Conservation (phyloP, 2,329 filamentous ascomycete genomes). For the Ramularia endophylla region DNA sequence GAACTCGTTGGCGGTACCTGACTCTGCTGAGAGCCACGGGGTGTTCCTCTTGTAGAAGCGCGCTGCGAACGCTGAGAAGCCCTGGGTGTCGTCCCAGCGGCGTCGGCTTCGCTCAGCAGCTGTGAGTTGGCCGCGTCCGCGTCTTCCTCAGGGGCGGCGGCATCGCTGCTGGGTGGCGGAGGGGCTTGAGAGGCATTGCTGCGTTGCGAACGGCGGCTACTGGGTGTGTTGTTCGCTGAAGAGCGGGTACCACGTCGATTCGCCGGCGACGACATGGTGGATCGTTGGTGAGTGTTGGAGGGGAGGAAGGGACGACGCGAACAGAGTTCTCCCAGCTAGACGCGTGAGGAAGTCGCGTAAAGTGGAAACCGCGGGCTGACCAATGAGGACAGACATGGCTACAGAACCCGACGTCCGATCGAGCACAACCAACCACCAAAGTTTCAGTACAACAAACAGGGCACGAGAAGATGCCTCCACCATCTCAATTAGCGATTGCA, state of each 20-base stretch:
- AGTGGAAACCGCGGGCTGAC: too few species aligned
- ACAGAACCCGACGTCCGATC: too few species aligned
- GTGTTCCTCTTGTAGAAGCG: conserved; percentile 44
- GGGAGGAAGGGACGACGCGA: conserved; percentile 3
- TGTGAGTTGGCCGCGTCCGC: conserved; percentile 32
- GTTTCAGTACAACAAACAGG: too few species aligned
- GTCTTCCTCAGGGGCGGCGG: conserved; percentile 26
- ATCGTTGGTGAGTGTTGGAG: conserved; percentile 9
- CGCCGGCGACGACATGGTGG: conserved; percentile 57
- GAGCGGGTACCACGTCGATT: conserved; percentile 50
- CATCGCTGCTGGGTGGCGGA: conserved; percentile 38
- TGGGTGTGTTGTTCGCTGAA: conserved; percentile 41
- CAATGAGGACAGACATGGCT: too few species aligned
- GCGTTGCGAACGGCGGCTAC: conserved; percentile 44
- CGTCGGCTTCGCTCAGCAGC: conserved; percentile 36
- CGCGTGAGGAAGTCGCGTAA: too few species aligned
- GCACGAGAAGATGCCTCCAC: conserved; percentile 70
- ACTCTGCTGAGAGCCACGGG: conserved; percentile 14
- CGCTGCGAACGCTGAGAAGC: conserved; percentile 19
- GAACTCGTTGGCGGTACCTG: conserved; percentile 54
- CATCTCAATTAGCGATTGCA: conserved; percentile 69
- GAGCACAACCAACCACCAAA: too few species aligned
- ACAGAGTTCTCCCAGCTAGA: too few species aligned
- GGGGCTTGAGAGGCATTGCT: conserved; percentile 47
- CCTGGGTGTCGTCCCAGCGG: conserved; percentile 29